Base-by-base conservation (phyloP, 2,329 filamentous ascomycete genomes). In the Colletotrichum sp. region DNA sequence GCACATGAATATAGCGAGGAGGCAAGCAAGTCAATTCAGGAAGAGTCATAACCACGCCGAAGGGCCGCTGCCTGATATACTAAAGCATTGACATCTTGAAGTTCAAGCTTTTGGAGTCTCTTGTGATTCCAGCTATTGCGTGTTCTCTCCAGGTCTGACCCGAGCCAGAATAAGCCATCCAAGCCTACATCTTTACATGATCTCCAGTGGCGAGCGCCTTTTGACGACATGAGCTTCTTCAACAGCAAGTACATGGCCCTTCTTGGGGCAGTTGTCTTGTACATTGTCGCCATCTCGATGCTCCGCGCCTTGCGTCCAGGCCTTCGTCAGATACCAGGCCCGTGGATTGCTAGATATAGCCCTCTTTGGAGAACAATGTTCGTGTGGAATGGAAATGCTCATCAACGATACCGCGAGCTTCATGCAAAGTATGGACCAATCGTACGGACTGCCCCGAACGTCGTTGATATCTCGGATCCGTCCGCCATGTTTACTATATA, bases 321-420 rank as follows among this genome's bases (percentile, higher is more conserved):
- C 6, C 24, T 59, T 26, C 13, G 16, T 26, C 15, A 59, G 5
- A 59, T 59, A 30, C 55, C 55, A 12, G 55, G 55, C 7, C 55
- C 55, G 0, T 30, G 55, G 24, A 0, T 59, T 3, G 24, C 55
- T 3, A 59, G 55, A 26, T 59, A 9, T 28, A 26, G 9, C 24
- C 2, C 13, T n/a, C 0, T 59, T 3, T 59, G 55, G 55, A 26
- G 26, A 0, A 87, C 86, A 82, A 91, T 92, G 3, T 26, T 21
- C 0, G 30, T 34, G 18, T 34, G 60, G 60, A 34, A 59, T 2
- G 24, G 26, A 2, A 59, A 59, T 0, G 16, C 26, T 16, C 55
- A 59, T 18, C 6, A 28, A 18, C 24, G 16, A 18, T 26, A 59
- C 16, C 55, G 21, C 1, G 13, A 28, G 7, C 24, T 59, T 0